phyloP scores from a whole-genome alignment of 2,329 filamentous ascomycete genomes.

The Blastomyces parvus region DNA sequence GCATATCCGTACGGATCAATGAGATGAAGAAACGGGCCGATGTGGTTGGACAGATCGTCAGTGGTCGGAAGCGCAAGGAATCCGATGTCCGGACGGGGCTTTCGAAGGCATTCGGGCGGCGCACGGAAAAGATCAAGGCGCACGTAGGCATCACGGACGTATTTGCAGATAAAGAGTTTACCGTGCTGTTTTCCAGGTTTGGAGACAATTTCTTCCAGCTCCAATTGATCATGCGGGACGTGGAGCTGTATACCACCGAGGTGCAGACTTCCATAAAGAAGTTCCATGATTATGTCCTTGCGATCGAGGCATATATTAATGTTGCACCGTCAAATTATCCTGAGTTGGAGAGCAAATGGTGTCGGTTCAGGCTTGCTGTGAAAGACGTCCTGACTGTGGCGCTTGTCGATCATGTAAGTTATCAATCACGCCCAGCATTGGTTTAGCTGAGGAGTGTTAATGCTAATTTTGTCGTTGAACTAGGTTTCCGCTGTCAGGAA shows the following conservation, averaged over 20 bases:
- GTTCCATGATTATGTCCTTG: slow-evolving; percentile 68
- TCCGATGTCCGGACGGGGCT: slow-evolving; percentile 77
- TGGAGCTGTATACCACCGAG: slow-evolving; percentile 85
- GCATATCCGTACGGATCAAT: slow-evolving; percentile 64
- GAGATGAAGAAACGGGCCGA: slow-evolving; percentile 92
- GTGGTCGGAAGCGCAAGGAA: slow-evolving; percentile 70
- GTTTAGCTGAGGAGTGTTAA: background rate
- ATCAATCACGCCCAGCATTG: background rate
- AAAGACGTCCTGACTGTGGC: slow-evolving; percentile 75
- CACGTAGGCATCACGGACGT: slow-evolving; percentile 55
- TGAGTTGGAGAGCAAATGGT: slow-evolving; percentile 90
- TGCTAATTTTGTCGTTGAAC: slow-evolving; percentile 1
- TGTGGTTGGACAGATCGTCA: slow-evolving; percentile 79
- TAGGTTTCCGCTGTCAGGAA: slow-evolving; percentile 59
- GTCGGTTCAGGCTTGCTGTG: slow-evolving; percentile 77
- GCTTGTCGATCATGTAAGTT: slow-evolving; percentile 66
- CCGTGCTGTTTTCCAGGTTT: slow-evolving; percentile 73
- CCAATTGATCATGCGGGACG: slow-evolving; percentile 84
- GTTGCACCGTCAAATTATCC: slow-evolving; percentile 60
- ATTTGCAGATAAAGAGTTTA: slow-evolving; percentile 73
- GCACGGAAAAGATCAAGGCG: slow-evolving; percentile 73
- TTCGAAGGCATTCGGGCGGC: slow-evolving; percentile 80
- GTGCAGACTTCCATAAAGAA: slow-evolving; percentile 69
- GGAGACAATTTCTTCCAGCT: slow-evolving; percentile 85
- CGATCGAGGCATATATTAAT: slow-evolving; percentile 73